These are phyloP conservation scores for Obelidium mucronatum DNA, from an alignment of 192 early-diverging fungal species.

Conservation along the genomic window DNA sequence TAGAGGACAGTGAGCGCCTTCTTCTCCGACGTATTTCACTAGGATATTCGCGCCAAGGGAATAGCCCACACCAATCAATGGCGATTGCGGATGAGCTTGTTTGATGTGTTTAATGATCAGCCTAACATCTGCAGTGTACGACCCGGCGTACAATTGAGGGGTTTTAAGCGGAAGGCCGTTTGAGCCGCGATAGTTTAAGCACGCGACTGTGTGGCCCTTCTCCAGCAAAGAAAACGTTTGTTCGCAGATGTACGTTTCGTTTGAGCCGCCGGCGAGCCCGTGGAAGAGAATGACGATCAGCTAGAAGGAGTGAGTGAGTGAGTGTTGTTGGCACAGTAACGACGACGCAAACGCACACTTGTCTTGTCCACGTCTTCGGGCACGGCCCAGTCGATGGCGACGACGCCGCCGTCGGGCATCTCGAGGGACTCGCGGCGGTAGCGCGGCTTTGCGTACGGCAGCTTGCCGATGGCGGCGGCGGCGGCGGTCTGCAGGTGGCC, in stretches of 20 bases:
- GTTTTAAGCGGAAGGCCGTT: conserved; percentile 79
- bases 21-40: conserved; percentile 88
- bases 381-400: conserved; percentile 23
- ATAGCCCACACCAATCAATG: conserved; percentile 85
- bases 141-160: conserved; percentile 81
- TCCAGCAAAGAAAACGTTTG: conserved; percentile 53
- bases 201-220: conserved; percentile 73
- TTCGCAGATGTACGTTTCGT: conserved; percentile 87
- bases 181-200: conserved; percentile 92
- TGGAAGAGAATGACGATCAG: conserved; percentile 86
- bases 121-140: conserved; percentile 81
- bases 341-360: no score
- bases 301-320: no score
- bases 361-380: no score
- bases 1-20: conserved; percentile 77
- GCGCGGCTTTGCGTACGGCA: not conserved
- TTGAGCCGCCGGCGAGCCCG: conserved; percentile 91
- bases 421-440: not conserved
- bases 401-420: conserved; percentile 1
- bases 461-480: not conserved
- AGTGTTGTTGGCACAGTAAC: no score
- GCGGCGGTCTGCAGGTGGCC: conserved; percentile 17
- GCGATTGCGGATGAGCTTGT: conserved; percentile 61
- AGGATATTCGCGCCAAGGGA: conserved; percentile 93
- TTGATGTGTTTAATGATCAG: conserved; percentile 67